Evolutionary conservation across 1,139 yeast species (phyloP).

Genomic region (Magnusiomyces magnusii): DNA sequence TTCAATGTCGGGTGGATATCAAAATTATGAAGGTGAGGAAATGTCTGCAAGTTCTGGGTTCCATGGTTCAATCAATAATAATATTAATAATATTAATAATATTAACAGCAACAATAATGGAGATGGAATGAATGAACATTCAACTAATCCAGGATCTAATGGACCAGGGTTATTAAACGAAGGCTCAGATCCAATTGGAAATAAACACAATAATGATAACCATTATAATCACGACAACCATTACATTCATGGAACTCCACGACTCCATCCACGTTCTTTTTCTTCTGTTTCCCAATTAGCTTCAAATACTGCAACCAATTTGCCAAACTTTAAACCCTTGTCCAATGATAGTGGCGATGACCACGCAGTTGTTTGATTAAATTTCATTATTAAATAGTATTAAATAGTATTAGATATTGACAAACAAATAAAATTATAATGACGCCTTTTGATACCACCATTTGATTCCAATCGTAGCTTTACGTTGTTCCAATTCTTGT

Average conservation of each 20-base stretch:
- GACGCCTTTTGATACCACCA: constrained; percentile 49
- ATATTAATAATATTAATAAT: too few relatives aligned
- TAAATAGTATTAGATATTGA: not conserved
- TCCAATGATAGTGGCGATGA: constrained; percentile 5
- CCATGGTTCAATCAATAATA: too few relatives aligned
- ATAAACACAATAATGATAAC: not conserved
- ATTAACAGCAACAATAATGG: too few relatives aligned
- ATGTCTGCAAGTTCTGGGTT: not conserved
- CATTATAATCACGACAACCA: not conserved
- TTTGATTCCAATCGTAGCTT: constrained; percentile 53
- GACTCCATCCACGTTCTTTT: constrained; percentile 16
- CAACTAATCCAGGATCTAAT: too few relatives aligned
- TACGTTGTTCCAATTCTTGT: constrained; percentile 47
- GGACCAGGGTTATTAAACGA: not conserved
- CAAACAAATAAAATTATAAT: constrained; percentile 1
- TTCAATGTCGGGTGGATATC: not conserved
- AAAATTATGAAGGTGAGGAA: not conserved
- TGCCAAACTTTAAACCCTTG: constrained; percentile 6
- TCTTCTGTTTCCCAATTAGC: constrained; percentile 16
- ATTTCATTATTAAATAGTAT: not conserved
- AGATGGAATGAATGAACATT: too few relatives aligned
- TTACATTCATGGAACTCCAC: constrained; percentile 6
- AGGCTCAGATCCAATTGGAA: too few relatives aligned
- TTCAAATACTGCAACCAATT: constrained; percentile 15
- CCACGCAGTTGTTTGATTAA: constrained; percentile 4